Base-by-base conservation (phyloP, 441 rosid genomes). In the Brassica hybrid region DNA sequence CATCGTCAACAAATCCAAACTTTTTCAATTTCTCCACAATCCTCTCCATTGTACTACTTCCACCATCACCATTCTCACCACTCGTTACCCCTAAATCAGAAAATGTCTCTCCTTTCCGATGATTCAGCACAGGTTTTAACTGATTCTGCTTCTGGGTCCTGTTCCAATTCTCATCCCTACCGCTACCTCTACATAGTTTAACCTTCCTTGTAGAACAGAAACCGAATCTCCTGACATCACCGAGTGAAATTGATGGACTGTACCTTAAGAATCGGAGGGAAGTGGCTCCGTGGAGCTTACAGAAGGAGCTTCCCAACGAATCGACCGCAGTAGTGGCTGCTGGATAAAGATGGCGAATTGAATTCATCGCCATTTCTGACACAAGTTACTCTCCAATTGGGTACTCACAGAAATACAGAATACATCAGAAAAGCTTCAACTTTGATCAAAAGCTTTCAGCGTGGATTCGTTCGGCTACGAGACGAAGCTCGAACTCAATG, bases 11-110 rank as follows among this genome's bases (percentile, higher is more conserved):
- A 34, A 86, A 90, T 57, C 97, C 96, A 65, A 82, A 80, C 70
- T 82, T 89, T 87, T 86, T 93, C 88, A 95, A 76, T 67, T 82
- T 93, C 85, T 91, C 91, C 27, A 95, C 89, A 76, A 95, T 91
- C 83, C 63, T 93, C 72, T 89, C 89, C 99, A 95, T 93, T 43
- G 96, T 89, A 50, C 30, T n/a, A 67, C 86, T 81, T 1, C 84
- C 76, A 36, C 80, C 83, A 48, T 69, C 58, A 57, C n/a, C 58
- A 1, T 69, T 61, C 65, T 74, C 75, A 68, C 81, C 70, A 43
- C 82, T 76, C 3, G 65, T 63, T 48, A 70, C 56, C 71, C 82
- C 84, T 57, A 78, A 72, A 76, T 58, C 83, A 8, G 79, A 78
- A 65, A 81, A 73, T 30, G 60, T 66, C 21, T 78, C 85, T 45